phyloP scores from a whole-genome alignment of 371 early-diverging fungal genomes.

The Rhizopus sp. region DNA sequence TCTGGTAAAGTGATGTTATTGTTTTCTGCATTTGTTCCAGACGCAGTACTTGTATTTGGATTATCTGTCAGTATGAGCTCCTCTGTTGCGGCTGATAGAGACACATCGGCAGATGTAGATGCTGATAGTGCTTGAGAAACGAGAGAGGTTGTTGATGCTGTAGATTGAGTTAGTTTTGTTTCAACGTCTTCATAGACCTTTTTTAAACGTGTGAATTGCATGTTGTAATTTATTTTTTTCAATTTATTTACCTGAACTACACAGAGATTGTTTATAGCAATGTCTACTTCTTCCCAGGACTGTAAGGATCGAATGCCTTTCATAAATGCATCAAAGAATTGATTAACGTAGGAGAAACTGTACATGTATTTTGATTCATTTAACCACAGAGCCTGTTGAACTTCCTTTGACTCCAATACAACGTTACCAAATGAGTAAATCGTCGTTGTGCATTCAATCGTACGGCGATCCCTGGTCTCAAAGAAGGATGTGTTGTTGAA shows the following conservation, averaged over 20 bases:
- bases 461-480: slow-evolving; percentile 50
- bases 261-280: slow-evolving; percentile 54
- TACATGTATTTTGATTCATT: slow-evolving; percentile 49
- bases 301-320: slow-evolving; percentile 51
- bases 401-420: slow-evolving; percentile 60
- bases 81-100: neutral
- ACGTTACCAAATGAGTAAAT: slow-evolving; percentile 68
- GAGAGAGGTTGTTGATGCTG: neutral
- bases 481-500: slow-evolving; percentile 56
- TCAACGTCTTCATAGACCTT: slow-evolving; percentile 59
- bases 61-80: neutral
- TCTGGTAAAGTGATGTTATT: neutral
- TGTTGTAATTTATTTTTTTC: neutral
- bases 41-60: neutral
- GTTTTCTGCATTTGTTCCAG: neutral
- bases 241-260: slow-evolving; percentile 47
- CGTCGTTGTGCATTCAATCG: slow-evolving; percentile 62
- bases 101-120: neutral
- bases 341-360: slow-evolving; percentile 59
- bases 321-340: slow-evolving; percentile 64
- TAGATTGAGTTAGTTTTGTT: slow-evolving; percentile 15
- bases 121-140: neutral
- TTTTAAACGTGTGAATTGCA: neutral
- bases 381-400: slow-evolving; percentile 52
- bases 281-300: slow-evolving; percentile 56